Evolutionary conservation across 495 filamentous ascomycete genomes (phyloP), one percentile per base, ranked within the genome.

Genomic region (Penicillium paradoxum): DNA sequence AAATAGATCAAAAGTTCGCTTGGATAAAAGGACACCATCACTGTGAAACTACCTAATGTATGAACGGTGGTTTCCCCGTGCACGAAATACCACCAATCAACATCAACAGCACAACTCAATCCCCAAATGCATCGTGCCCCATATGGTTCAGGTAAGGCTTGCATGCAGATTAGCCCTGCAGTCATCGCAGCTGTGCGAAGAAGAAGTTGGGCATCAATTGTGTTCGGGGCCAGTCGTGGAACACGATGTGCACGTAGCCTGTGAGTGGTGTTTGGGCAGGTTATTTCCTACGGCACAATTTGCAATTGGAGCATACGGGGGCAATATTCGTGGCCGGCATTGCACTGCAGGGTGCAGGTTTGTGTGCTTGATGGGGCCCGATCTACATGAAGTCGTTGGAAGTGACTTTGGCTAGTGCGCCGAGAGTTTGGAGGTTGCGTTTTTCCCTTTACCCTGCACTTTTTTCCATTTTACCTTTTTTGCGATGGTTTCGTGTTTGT

Each of bases 131-230:
- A 51, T 6, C 37, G 17, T 41, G 13, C 17, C 48, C 27, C n/a
- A 27, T 21, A 32, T 25, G 24, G 21, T 42, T 22, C 32, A 36
- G 39, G 49, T 36, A 52, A 52, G 29, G 49, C 49, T 37, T 52
- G 49, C 39, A 40, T 51, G 38, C 33, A 49, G 47, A 27, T 47
- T 14, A 25, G 39, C 17, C 39, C 22, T 34, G 44, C 30, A 46
- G 27, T 46, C 46, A 39, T 37, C 46, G 46, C 21, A 38, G 38
- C 32, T 32, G 18, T 21, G 39, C 27, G 17, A n/a, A 17, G 29
- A 22, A 44, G 19, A 44, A 41, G 49, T 52, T 52, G 49, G 49
- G 49, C 49, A 52, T 52, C 49, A 52, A 50, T 50, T 41, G 37
- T 24, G 37, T 39, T 49, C 47, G 25, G 37, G 47, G 40, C 37